A percentile compares a stretch with the other conserved stretches of the same genome.
These are phyloP conservation scores for Paraphoma chrysanthemicola DNA, from an alignment of 2,329 filamentous ascomycete species.

Conservation along the genomic window DNA sequence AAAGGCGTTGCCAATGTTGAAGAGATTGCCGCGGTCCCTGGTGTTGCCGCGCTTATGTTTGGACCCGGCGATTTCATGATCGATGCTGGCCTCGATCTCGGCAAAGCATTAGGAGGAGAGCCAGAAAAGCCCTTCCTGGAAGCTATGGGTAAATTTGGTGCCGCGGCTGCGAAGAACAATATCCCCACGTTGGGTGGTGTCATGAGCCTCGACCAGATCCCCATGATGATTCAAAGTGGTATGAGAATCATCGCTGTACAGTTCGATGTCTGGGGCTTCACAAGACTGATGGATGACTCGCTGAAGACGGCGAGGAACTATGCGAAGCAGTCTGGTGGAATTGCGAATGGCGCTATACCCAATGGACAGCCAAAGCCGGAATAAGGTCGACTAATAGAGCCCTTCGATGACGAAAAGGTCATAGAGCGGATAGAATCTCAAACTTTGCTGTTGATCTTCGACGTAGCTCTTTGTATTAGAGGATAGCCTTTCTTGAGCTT, in stretches of 20 bases:
- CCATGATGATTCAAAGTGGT: constrained; percentile 28
- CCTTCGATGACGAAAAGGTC: no score
- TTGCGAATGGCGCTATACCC: constrained; percentile 7
- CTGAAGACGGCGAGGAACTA: constrained; percentile 22
- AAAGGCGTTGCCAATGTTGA: constrained; percentile 34
- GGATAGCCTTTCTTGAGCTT: no score
- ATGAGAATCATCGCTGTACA: constrained; percentile 26
- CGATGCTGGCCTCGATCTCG: constrained; percentile 28
- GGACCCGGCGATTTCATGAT: constrained; percentile 34
- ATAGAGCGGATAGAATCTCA: background rate
- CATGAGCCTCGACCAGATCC: constrained; percentile 22
- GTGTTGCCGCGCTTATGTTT: constrained; percentile 35
- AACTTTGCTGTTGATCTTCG: background rate
- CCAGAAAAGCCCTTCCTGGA: constrained; percentile 25
- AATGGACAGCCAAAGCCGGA: constrained; percentile 4
- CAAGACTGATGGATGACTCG: constrained; percentile 20
- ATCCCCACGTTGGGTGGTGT: constrained; percentile 32
- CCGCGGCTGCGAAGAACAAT: constrained; percentile 28
- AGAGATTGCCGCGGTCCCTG: constrained; percentile 33
- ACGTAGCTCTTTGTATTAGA: no score
- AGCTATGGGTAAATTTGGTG: constrained; percentile 26
- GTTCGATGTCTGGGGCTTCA: constrained; percentile 35
- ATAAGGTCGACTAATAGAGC: background rate
- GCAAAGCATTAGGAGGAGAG: constrained; percentile 15
- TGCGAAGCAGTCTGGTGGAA: constrained; percentile 23